Evolutionary conservation across 2,329 filamentous ascomycete genomes (phyloP), one percentile per base, ranked within the genome.

Genomic region (Xylaria sp.): DNA sequence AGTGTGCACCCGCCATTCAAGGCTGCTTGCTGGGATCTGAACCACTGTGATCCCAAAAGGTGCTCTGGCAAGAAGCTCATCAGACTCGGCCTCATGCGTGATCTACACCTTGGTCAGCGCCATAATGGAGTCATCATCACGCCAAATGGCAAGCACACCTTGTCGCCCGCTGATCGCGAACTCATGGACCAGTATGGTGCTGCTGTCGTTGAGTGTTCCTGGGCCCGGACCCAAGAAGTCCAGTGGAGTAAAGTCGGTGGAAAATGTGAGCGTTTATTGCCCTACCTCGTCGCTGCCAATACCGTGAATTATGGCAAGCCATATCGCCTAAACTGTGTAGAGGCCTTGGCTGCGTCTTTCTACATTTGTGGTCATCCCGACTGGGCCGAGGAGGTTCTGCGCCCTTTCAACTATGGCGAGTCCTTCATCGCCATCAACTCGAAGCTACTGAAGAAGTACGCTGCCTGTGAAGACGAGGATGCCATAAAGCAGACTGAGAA

Each of bases 11-110:
- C 76, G 46, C 71, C 78, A 19, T 97, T 92, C 83, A 96, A 95
- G 76, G 93, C 94, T 53, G 94, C 93, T 60, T 97, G 93, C 74
- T 99, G 94, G 94, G 94, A 99, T 71, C 82, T 99, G 39, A 93
- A 92, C 63, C 94, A 99, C 78, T 99, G 94, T 79, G 94, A 99
- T 71, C 91, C 93, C 7, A 97, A 97, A 75, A 83, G 93, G 68
- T 99, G 94, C 76, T 97, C 92, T 0, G 94, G 94, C 37, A 99
- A 99, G 79, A 87, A 91, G 64, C 83, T 99, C 39, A 96, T 99
- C 83, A 87, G 88, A 65, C 83, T 95, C 58, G 93, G 93, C 2
- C 80, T 97, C 70, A 97, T 99, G 91, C 88, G 94, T 67, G 90
- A 96, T 70, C 82, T 99, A 57, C 86, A 93, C 69, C 81, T 97